Evolutionary conservation across 257 asterid species (phyloP), one percentile per base, ranked within the genome.

Genomic region (Phtheirospermum japonicum): DNA sequence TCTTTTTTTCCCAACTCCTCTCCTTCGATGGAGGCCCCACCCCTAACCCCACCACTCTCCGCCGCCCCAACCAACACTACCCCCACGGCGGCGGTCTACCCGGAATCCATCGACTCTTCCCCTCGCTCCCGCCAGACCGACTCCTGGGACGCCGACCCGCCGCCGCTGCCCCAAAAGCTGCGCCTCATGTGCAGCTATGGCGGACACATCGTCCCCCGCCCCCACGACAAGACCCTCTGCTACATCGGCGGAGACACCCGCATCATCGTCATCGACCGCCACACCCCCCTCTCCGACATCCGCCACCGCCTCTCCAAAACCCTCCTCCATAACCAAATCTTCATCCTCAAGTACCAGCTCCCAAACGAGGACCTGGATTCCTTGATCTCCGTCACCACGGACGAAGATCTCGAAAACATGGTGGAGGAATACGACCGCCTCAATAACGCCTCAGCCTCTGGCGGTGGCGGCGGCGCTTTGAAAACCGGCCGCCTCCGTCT

Each of bases 171-270:
- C n/a, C 46, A 39, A 17, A 88, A 88, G 64, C 91, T 90, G 72
- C 94, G 98, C 2, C 80, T 90, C n/a, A n/a, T n/a, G n/a, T n/a
- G n/a, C n/a, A n/a, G n/a, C n/a, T n/a, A n/a, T n/a, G n/a, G n/a
- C n/a, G 98, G 96, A 2, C 96, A 81, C 65, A 88, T 90, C 61
- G 63, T 85, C 69, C 98, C 98, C 46, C 96, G 98, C 4, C 98
- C 96, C 0, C 96, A 88, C 77, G 95, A 90, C 59, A 90, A 85
- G 75, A 67, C 85, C 4, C 93, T 90, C 7, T 80, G 89, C 61
- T 90, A 90, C 77, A 64, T 79, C 64, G 98, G 98, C 54, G 98
- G 96, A 0, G 95, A 88, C 59, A 90, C 96, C 18, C 88, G 96
- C 20, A 90, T 90, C 59, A 73, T 90, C 54, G 89, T 80, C 26